phyloP scores from a whole-genome alignment of 192 early-diverging fungal species.

The Mortierella hygrophila region DNA sequence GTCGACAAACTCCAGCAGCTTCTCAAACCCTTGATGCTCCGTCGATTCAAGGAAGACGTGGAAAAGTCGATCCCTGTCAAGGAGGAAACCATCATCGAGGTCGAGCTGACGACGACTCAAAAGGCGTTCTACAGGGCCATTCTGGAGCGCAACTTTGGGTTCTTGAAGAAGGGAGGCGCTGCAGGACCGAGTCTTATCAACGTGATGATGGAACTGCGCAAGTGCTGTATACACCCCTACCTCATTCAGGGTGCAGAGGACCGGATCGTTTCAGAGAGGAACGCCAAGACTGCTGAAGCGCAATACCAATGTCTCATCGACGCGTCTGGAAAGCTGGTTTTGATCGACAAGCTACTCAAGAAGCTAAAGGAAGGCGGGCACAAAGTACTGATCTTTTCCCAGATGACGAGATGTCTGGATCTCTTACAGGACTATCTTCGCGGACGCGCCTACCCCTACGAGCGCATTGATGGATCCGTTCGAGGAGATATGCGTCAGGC shows the following conservation, averaged over 20 bases:
- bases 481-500: conserved; percentile 86
- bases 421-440: conserved; percentile 86
- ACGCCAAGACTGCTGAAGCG: conserved; percentile 65
- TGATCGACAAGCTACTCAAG: conserved; percentile 85
- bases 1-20: conserved; percentile 83
- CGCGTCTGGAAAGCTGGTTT: conserved; percentile 84
- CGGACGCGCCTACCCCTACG: conserved; percentile 76
- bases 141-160: conserved; percentile 84
- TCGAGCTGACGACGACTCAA: conserved; percentile 86
- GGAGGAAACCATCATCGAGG: conserved; percentile 92
- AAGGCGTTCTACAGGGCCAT: conserved; percentile 91
- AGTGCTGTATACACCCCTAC: conserved; percentile 92
- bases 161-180: conserved; percentile 82
- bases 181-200: conserved; percentile 83
- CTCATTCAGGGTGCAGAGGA: conserved; percentile 84
- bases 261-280: conserved; percentile 75
- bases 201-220: conserved; percentile 91
- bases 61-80: conserved; percentile 90
- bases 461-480: conserved; percentile 86
- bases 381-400: conserved; percentile 91
- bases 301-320: conserved; percentile 81
- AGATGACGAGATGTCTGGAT: conserved; percentile 88
- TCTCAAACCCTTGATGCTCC: conserved; percentile 87
- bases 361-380: conserved; percentile 82
- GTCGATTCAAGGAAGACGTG: conserved; percentile 91